Evolutionary conservation across 2,329 filamentous ascomycete species (phyloP).

Genomic region (Exophiala oligosperma): DNA sequence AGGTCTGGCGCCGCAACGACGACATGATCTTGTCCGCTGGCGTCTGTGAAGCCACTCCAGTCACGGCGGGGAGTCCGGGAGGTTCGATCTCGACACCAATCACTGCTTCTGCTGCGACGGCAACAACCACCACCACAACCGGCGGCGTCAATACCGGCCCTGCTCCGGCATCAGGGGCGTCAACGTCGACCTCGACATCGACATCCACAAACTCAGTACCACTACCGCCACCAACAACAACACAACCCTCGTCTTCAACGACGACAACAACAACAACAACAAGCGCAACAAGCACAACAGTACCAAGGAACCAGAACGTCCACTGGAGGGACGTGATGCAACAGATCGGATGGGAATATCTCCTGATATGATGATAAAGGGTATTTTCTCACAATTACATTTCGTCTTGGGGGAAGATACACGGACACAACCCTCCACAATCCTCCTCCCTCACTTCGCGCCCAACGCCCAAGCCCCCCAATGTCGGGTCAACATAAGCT

Average conservation of each 20-base stretch:
- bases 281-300: background rate
- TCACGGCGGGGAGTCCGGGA: constrained; percentile 27
- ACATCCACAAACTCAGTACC: too few relatives aligned
- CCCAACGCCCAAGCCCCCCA: too few relatives aligned
- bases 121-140: background rate
- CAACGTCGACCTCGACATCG: too few relatives aligned
- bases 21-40: constrained; percentile 47
- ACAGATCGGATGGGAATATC: constrained; percentile 86
- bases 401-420: too few relatives aligned
- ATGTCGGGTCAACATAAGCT: too few relatives aligned
- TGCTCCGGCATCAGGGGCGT: too few relatives aligned
- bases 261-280: constrained; percentile 28
- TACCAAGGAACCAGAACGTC: constrained; percentile 59
- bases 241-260: constrained; percentile 27
- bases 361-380: constrained; percentile 62
- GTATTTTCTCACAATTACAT: too few relatives aligned
- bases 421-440: too few relatives aligned
- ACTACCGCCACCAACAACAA: background rate
- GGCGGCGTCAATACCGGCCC: too few relatives aligned
- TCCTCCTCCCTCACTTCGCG: background rate
- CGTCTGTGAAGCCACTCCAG: constrained; percentile 30
- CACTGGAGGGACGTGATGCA: constrained; percentile 96
- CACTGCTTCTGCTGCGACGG: constrained; percentile 2
- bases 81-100: constrained; percentile 25
- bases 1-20: constrained; percentile 79